These are phyloP conservation scores for Botryobasidium botryosum DNA, from an alignment of 768 basidiomycete genomes.

Conservation along the genomic window DNA sequence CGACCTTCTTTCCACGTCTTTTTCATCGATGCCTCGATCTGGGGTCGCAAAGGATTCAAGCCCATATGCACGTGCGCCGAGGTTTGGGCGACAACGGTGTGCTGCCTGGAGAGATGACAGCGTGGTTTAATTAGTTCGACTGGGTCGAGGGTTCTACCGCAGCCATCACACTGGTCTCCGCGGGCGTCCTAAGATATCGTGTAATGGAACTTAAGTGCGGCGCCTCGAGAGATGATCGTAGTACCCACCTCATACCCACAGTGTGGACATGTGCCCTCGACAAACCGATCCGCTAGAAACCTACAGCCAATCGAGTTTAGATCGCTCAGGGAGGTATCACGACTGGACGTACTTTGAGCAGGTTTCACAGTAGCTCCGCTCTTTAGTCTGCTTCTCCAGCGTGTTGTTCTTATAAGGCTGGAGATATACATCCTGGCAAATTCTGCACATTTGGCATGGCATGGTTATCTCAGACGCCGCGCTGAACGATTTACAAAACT, in stretches of 20 bases:
- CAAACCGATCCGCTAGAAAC: conserved; percentile 93
- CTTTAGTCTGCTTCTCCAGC: conserved; percentile 68
- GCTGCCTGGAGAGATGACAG: conserved; percentile 69
- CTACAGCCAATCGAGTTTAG: conserved; percentile 23
- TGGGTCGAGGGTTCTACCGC: conserved; percentile 82
- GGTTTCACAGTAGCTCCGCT: conserved; percentile 90
- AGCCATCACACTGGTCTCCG: conserved; percentile 95
- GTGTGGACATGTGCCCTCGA: conserved; percentile 94
- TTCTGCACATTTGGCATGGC: conserved; percentile 28
- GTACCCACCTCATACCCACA: conserved; percentile 61
- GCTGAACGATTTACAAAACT: too few relatives aligned
- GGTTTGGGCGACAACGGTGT: conserved; percentile 53
- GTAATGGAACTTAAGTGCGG: too few relatives aligned
- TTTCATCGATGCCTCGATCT: conserved; percentile 78
- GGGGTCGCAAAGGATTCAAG: conserved; percentile 66
- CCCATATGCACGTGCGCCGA: conserved; percentile 88
- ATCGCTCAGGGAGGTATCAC: neutral
- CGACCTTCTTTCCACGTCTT: conserved; percentile 60
- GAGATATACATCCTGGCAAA: conserved; percentile 77
- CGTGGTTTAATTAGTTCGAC: conserved; percentile 89
- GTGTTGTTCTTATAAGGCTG: conserved; percentile 64
- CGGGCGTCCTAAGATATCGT: conserved; percentile 85
- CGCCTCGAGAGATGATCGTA: too few relatives aligned
- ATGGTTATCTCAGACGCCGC: neutral
- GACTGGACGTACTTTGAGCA: conserved; percentile 68